phyloP scores from a whole-genome alignment of 148 eudicot species.

The Heliamphora exappendiculata region DNA sequence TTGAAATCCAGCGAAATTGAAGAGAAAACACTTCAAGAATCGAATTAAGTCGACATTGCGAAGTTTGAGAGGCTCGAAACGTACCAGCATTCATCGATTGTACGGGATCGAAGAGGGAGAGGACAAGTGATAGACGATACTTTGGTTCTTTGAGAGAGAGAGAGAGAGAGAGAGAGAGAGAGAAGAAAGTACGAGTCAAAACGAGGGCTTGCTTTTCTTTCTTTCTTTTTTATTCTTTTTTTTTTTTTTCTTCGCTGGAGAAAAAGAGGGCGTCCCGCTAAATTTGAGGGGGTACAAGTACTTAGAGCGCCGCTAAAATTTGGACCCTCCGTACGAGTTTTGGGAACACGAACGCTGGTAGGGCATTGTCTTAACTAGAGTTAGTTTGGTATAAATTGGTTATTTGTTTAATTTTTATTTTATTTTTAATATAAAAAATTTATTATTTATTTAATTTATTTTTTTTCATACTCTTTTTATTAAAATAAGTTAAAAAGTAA shows the following conservation, averaged over 20 bases:
- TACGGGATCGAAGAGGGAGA: slow-evolving; percentile 23
- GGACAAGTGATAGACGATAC: slow-evolving; percentile 5
- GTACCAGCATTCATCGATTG: slow-evolving; percentile 52
- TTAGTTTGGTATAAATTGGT: no score
- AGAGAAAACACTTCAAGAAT: slow-evolving; percentile 12
- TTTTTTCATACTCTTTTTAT: no score
- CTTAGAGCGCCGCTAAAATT: neutral
- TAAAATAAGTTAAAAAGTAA: no score
- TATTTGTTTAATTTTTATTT: no score
- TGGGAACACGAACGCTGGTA: no score
- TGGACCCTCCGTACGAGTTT: no score
- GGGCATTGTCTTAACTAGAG: no score
- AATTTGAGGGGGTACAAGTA: slow-evolving; percentile 4
- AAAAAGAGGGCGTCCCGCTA: slow-evolving; percentile 18
- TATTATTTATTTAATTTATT: no score
- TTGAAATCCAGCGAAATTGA: slow-evolving; percentile 10
- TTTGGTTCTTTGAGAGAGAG: no score
- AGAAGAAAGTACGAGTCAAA: slow-evolving; percentile 24
- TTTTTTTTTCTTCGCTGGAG: neutral
- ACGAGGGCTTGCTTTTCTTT: slow-evolving; percentile 15
- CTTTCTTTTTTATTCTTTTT: neutral
- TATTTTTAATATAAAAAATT: no score
- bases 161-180: slow-evolving; percentile 17
- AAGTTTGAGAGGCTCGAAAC: slow-evolving; percentile 5
- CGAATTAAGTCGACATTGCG: slow-evolving; percentile 1